Base-by-base conservation (phyloP, 192 early-diverging fungal species). In the Dimargaris cristalligena region DNA sequence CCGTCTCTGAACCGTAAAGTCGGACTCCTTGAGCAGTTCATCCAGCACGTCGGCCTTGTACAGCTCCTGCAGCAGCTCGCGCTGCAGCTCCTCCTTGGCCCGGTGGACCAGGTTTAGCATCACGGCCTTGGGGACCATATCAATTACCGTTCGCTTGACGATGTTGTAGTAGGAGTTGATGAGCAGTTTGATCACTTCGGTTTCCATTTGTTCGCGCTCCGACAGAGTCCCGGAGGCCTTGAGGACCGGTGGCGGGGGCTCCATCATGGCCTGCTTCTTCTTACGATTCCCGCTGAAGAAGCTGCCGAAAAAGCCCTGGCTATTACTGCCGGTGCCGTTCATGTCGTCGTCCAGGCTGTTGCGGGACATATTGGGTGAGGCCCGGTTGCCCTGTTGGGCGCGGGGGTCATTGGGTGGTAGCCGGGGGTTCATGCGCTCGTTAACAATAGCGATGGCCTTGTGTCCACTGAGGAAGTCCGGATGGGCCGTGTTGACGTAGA, bases 391-490 rank as follows among this genome's bases (percentile, higher is more conserved):
- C 9, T 26, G 18, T 65, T 65, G 49, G 31, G 62, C 47, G 59
- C 52, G 52, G 28, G 41, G 67, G 62, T 52, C 30, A 44, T 60
- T 66, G 32, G 63, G 69, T 50, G 77, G 73, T 69, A 85, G 86
- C 41, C 79, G 74, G 23, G 80, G 80, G 52, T 85, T 82, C 61
- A 91, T 68, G 45, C 86, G 78, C 26, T 96, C 95, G 56, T 83
- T 86, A 69, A 95, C 87, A 57, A 94, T 80, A 28, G 90, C 79
- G 80, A 94, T 89, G 6, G 93, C 92, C 63, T 83, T 86, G 76
- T 97, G 93, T 32, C 97, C 97, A 65, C 82, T 91, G 67, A 98
- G 77, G 73, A 99, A 99, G 67, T 99, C 94, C 6, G 94, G 94
- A 67, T 99, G 97, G 6, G 78, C 93, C 10, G 97, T 99, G 78